Evolutionary conservation across 2,329 filamentous ascomycete genomes (phyloP).

Genomic region (Fusarium bulbicola): DNA sequence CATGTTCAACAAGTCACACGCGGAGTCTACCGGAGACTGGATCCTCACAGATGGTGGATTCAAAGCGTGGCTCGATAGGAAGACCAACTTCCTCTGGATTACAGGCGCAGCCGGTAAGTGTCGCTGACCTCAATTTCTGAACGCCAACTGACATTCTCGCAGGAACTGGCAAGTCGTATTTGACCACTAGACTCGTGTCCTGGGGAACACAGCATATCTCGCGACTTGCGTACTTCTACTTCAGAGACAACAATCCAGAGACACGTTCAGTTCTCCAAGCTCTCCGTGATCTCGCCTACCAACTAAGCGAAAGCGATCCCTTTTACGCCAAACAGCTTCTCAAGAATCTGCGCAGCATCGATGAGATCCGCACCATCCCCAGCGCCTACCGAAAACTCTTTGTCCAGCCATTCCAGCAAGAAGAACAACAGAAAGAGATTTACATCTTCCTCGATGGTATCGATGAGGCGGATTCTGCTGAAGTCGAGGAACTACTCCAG

Average conservation of each 20-base stretch:
- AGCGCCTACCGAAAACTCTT: slow-evolving; percentile 56
- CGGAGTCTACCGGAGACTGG: slow-evolving; percentile 58
- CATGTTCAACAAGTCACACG: slow-evolving; percentile 51
- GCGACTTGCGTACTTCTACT: slow-evolving; percentile 57
- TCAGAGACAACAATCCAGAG: slow-evolving; percentile 57
- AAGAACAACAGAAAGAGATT: slow-evolving; percentile 46
- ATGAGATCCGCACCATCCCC: slow-evolving; percentile 55
- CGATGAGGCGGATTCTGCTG: slow-evolving; percentile 54
- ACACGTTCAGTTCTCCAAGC: slow-evolving; percentile 56
- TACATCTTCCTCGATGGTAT: slow-evolving; percentile 59
- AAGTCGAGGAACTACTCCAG: slow-evolving; percentile 50
- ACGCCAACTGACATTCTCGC: neutral
- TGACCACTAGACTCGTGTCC: slow-evolving; percentile 55
- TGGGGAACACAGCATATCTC: slow-evolving; percentile 49
- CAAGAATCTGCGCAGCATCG: slow-evolving; percentile 46
- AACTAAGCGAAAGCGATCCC: slow-evolving; percentile 56
- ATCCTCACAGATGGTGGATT: slow-evolving; percentile 52
- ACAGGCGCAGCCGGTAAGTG: slow-evolving; percentile 52
- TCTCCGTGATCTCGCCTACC: slow-evolving; percentile 57
- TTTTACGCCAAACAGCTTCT: slow-evolving; percentile 55
- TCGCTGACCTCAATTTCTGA: accelerated
- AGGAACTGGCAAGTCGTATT: slow-evolving; percentile 57
- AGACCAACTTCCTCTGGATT: slow-evolving; percentile 55
- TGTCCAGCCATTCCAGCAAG: slow-evolving; percentile 49
- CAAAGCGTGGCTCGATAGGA: slow-evolving; percentile 50